A percentile compares a stretch with the other conserved stretches of the same genome.
These are phyloP conservation scores for Phytophthora colocasiae DNA, from an alignment of 352 stramenopile genomes.

Conservation along the genomic window DNA sequence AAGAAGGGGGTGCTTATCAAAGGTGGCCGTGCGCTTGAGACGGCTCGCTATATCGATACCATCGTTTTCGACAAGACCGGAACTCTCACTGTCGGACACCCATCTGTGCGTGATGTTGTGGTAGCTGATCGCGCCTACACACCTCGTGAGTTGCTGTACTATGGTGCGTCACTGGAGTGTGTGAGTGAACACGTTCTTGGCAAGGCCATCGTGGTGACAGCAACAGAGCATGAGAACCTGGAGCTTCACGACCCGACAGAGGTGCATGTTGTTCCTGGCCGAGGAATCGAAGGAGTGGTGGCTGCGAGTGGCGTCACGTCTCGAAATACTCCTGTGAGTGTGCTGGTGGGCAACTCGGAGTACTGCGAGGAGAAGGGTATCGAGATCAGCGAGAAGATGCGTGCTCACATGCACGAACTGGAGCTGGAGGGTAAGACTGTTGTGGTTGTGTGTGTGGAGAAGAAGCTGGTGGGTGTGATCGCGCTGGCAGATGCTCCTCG, in stretches of 20 bases:
- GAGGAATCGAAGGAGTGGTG: constrained; percentile 80
- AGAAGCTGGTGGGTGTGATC: constrained; percentile 77
- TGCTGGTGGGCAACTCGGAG: constrained; percentile 82
- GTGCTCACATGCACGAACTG: constrained; percentile 80
- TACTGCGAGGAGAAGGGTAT: constrained; percentile 86
- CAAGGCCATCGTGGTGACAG: constrained; percentile 84
- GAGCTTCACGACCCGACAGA: constrained; percentile 72
- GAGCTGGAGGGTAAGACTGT: constrained; percentile 89
- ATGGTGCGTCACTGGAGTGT: constrained; percentile 78
- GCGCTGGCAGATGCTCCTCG: constrained; percentile 79
- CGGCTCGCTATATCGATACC: constrained; percentile 83
- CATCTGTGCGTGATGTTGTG: constrained; percentile 83
- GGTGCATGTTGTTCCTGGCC: constrained; percentile 80
- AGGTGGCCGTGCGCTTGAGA: constrained; percentile 82
- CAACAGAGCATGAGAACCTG: constrained; percentile 80
- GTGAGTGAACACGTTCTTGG: constrained; percentile 88
- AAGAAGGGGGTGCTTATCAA: constrained; percentile 92
- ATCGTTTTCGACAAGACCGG: constrained; percentile 96
- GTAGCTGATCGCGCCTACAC: constrained; percentile 68
- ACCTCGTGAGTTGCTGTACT: constrained; percentile 79
- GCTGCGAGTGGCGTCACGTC: constrained; percentile 26
- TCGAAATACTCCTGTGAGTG: constrained; percentile 35
- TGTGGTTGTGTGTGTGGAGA: constrained; percentile 78
- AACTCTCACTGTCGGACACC: constrained; percentile 88
- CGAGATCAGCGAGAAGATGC: constrained; percentile 64